phyloP scores from a whole-genome alignment of 306 rosid species.

The Rosa multiflora region DNA sequence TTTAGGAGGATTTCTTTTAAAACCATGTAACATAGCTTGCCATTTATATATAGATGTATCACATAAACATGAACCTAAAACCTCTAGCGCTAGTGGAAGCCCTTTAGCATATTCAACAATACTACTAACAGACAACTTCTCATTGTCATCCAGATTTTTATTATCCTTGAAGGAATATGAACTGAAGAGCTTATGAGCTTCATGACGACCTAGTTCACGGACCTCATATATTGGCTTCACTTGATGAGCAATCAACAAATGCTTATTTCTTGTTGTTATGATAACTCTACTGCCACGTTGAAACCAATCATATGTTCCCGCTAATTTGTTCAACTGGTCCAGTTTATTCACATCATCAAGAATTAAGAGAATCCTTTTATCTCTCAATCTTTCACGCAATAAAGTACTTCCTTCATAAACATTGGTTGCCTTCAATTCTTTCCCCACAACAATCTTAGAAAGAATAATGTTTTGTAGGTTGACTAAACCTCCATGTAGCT shows the following conservation, averaged over 20 bases:
- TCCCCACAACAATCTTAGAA: background rate
- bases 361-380: background rate
- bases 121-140: background rate
- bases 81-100: slow-evolving; percentile 40
- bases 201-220: background rate
- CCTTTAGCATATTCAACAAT: background rate
- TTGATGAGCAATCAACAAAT: background rate
- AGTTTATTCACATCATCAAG: slow-evolving; percentile 8
- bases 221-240: background rate
- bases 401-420: background rate
- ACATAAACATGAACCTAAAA: slow-evolving; percentile 38
- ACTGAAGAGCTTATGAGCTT: background rate
- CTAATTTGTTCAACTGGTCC: slow-evolving; percentile 3
- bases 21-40: slow-evolving; percentile 30
- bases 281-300: slow-evolving; percentile 4
- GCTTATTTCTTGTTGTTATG: slow-evolving; percentile 17
- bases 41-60: slow-evolving; percentile 24
- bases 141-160: no score
- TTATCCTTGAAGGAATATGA: background rate
- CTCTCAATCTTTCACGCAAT: background rate
- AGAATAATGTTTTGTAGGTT: background rate
- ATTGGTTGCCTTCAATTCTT: background rate
- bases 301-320: background rate
- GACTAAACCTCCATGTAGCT: background rate
- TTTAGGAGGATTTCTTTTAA: slow-evolving; percentile 30